Evolutionary conservation across 306 rosid genomes (phyloP).

Genomic region (Oxytropis ochrocephala): DNA sequence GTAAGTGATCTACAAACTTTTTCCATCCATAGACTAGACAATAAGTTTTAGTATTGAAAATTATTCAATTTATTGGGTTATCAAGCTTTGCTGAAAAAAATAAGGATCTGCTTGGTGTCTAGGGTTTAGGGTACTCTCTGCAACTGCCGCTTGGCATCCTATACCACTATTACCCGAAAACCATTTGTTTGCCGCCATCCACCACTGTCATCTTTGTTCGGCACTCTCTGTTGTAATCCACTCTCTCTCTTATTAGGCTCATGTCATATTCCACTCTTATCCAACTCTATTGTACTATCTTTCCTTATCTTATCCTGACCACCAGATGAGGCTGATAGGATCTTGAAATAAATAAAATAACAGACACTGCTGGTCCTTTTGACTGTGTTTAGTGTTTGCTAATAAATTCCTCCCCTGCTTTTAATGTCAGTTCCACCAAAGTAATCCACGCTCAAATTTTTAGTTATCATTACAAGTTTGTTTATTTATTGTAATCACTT

Average conservation of each 20-base stretch:
- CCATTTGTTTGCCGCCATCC: no score
- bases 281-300: no score
- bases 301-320: no score
- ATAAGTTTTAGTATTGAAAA: neutral
- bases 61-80: conserved; percentile 4
- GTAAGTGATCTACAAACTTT: conserved; percentile 44
- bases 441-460: neutral
- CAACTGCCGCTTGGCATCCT: no score
- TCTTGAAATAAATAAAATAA: neutral
- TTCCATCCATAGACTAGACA: conserved; percentile 6
- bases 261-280: no score
- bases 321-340: neutral
- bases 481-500: neutral
- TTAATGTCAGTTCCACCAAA: neutral
- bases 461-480: neutral
- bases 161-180: no score
- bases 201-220: no score
- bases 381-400: neutral
- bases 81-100: neutral
- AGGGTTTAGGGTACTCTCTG: neutral
- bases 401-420: neutral
- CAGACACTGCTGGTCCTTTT: neutral
- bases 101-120: neutral
- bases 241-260: no score
- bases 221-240: no score